Conservation (phyloP, 768 basidiomycete species). For the Panaeolus papilionaceus region DNA sequence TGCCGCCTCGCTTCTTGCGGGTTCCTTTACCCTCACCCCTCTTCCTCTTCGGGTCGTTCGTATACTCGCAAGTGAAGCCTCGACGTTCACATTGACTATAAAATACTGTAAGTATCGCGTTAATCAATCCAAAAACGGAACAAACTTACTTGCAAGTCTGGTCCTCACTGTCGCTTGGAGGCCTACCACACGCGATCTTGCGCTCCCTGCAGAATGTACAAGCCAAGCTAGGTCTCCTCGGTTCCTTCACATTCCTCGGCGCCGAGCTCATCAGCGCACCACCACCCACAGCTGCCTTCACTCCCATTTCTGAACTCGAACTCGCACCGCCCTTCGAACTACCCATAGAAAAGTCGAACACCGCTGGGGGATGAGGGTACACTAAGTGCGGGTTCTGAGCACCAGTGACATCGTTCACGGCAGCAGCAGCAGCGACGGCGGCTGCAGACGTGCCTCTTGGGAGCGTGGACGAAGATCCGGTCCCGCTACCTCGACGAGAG, state of each 20-base stretch:
- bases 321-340: neutral
- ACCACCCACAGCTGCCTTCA: neutral
- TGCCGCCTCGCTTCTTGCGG: slow-evolving; percentile 2
- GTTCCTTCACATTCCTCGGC: slow-evolving; percentile 27
- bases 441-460: neutral
- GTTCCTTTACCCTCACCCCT: neutral
- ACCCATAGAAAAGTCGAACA: neutral
- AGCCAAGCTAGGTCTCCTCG: slow-evolving; percentile 38
- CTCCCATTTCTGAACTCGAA: neutral
- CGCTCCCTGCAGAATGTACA: slow-evolving; percentile 49
- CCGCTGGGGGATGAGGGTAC: slow-evolving; percentile 1
- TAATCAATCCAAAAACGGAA: slow-evolving; percentile 9
- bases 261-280: neutral
- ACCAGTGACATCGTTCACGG: neutral
- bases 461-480: neutral
- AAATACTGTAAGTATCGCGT: neutral
- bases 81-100: slow-evolving; percentile 57
- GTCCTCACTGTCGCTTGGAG: slow-evolving; percentile 44
- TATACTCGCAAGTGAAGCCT: slow-evolving; percentile 56
- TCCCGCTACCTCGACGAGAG: neutral
- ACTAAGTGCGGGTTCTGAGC: neutral
- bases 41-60: slow-evolving; percentile 35
- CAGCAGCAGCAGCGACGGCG: neutral
- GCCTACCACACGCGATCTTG: slow-evolving; percentile 48
- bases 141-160: slow-evolving; percentile 55